Evolutionary conservation across 441 rosid species (phyloP), one percentile per base, ranked within the genome.

Genomic region (Gossypium schwendimanii): DNA sequence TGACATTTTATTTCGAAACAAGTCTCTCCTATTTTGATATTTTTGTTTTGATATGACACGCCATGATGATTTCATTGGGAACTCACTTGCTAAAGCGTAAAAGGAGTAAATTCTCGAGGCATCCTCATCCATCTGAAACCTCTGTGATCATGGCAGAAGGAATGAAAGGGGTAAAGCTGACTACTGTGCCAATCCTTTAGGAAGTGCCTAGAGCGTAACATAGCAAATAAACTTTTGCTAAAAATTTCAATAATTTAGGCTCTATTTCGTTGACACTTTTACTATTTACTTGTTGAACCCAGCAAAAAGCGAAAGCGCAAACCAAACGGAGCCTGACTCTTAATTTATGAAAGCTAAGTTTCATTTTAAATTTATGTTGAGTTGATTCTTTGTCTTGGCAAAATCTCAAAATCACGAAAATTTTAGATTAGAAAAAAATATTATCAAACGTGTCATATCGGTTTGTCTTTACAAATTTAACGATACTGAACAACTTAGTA

Each of bases 131-230:
- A 28, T 83, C 89, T 76, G 93, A 87, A 78, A 88, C 97, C 18
- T 85, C 60, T 74, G 84, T 94, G 62, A 82, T 80, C 49, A 75
- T 94, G 50, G 97, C 90, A 76, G 98, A 94, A 90, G 95, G 98
- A 75, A 79, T 91, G 87, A 90, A 91, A 95, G 98, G 91, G 77
- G 52, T 73, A 74, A 61, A 59, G 61, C 58, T 60, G 63, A 36
- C 70, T 75, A 64, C 76, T 44, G 33, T 10, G 54, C 67, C 52
- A 52, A 15, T 69, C 23, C 41, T 20, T 58, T 49, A n/a, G 60
- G 63, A 17, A 4, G 63, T 15, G 54, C 62, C 45, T 44, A 0
- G 10, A 64, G 5, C 1, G 4, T 47, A 5, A 3, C 53, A 12
- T 3, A 3, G 17, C 6, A 26, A 4, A 26, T 26, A 3, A 3